A percentile compares a stretch with the other conserved stretches of the same genome.
Conservation (phyloP, 495 filamentous ascomycete genomes). For the Penicillium canariense region DNA sequence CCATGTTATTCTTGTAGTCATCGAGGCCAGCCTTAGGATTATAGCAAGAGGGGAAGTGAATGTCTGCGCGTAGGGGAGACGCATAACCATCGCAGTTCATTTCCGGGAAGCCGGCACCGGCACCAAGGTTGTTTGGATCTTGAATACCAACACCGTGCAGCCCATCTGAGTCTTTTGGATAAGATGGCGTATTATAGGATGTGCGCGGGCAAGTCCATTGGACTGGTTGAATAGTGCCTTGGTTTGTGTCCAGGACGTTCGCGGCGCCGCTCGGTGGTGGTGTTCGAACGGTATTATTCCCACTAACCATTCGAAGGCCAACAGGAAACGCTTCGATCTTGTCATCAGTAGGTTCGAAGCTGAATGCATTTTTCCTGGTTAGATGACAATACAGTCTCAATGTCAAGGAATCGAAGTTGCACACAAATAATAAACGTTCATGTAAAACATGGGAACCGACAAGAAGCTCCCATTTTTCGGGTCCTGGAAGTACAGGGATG, state of each 20-base stretch:
- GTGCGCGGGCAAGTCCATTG: conserved; percentile 19
- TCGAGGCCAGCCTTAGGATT: conserved; percentile 12
- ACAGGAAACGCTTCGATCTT: conserved; percentile 64
- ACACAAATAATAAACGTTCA: conserved; percentile 71
- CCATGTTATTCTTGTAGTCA: conserved; percentile 16
- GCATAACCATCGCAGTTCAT: conserved; percentile 52
- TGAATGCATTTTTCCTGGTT: conserved; percentile 43
- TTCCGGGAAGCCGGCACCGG: conserved; percentile 45
- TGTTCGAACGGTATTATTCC: conserved; percentile 43
- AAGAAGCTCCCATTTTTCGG: conserved; percentile 62
- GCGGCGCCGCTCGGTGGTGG: conserved; percentile 8
- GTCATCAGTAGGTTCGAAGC: conserved; percentile 55
- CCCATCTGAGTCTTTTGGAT: conserved; percentile 10
- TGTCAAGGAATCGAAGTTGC: conserved; percentile 9
- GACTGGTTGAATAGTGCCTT: conserved; percentile 13
- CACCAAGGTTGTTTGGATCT: conserved; percentile 14
- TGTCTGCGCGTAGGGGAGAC: conserved; percentile 52
- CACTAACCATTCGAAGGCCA: conserved; percentile 73
- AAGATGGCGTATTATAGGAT: conserved; percentile 12
- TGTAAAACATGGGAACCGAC: conserved; percentile 65
- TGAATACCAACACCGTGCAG: conserved; percentile 16
- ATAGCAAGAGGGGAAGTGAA: conserved; percentile 55
- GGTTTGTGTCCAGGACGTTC: conserved; percentile 7
- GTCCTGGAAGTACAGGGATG: conserved; percentile 61
- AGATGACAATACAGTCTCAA: neutral